Conservation (phyloP, 2,329 filamentous ascomycete genomes). For the Epichloe sylvatica region DNA sequence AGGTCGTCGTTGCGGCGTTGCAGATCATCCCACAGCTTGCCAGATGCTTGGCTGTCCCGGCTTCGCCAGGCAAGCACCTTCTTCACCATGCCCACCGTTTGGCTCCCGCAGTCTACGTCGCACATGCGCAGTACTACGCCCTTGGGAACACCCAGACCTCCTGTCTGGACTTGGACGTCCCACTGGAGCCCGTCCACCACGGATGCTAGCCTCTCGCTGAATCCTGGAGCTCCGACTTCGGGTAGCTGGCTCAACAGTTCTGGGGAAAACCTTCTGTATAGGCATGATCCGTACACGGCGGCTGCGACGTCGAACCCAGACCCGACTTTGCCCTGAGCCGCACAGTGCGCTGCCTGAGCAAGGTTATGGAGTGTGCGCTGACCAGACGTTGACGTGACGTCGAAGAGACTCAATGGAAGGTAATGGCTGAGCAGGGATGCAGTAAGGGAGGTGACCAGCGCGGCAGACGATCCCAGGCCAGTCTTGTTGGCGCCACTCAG, state of each 20-base stretch:
- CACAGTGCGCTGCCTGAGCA: constrained; percentile 84
- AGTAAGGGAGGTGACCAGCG: constrained; percentile 78
- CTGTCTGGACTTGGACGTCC: constrained; percentile 66
- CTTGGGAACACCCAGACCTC: constrained; percentile 53
- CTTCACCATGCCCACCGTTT: constrained; percentile 94
- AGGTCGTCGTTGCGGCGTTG: constrained; percentile 63
- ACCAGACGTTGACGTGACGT: constrained; percentile 39
- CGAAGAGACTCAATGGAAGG: constrained; percentile 42
- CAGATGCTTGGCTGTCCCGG: constrained; percentile 47
- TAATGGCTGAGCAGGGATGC: constrained; percentile 66
- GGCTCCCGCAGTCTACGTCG: constrained; percentile 85
- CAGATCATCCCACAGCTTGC: constrained; percentile 58
- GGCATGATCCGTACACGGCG: constrained; percentile 81
- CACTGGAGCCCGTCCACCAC: constrained; percentile 57
- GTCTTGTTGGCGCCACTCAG: constrained; percentile 82
- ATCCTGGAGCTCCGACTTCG: constrained; percentile 51
- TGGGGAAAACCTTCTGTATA: constrained; percentile 87
- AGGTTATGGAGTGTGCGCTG: constrained; percentile 70
- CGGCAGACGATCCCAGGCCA: constrained; percentile 85
- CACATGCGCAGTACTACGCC: constrained; percentile 79
- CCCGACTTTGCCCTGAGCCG: constrained; percentile 91
- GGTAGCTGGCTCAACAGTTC: constrained; percentile 53
- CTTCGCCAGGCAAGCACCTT: constrained; percentile 73
- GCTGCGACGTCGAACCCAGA: constrained; percentile 91
- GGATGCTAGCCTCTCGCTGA: constrained; percentile 48